Conservation (phyloP, 805 yeast species). For the Zygoascus flipseniorum region DNA sequence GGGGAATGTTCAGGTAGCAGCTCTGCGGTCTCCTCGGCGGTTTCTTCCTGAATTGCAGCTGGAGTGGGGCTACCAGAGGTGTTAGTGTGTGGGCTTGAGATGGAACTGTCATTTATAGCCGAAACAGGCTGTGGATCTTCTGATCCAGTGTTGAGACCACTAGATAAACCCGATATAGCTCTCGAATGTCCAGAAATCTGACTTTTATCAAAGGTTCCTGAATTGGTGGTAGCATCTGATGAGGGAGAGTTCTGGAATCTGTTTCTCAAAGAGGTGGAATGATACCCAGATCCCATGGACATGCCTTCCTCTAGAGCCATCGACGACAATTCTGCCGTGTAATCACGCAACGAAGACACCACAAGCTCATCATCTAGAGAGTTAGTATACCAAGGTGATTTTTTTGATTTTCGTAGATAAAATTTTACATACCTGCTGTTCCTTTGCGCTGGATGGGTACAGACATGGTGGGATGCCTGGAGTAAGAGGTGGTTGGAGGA, state of each 20-base stretch:
- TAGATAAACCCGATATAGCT: not conserved
- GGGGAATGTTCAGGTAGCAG: not conserved
- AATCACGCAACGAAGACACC: constrained; percentile 13
- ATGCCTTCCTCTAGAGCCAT: constrained; percentile 17
- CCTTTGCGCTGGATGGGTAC: not conserved
- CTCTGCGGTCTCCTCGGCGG: not conserved
- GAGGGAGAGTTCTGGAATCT: not conserved
- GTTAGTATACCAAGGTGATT: too few relatives aligned
- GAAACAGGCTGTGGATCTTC: not conserved
- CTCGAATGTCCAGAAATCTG: not conserved
- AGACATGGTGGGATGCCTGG: not conserved
- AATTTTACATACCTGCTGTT: not conserved
- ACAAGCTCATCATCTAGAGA: not conserved
- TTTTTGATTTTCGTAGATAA: too few relatives aligned
- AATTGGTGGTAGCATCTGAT: not conserved
- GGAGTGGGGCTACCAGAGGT: not conserved
- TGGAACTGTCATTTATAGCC: not conserved
- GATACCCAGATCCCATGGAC: not conserved
- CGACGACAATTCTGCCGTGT: constrained; percentile 16
- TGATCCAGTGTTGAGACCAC: not conserved
- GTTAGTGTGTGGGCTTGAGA: not conserved
- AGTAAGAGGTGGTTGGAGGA: not conserved
- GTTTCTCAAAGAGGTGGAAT: not conserved
- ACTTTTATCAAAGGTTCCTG: not conserved
- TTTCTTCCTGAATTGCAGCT: not conserved